phyloP scores from a whole-genome alignment of 345 rosid species.

The Euphorbia peplus region DNA sequence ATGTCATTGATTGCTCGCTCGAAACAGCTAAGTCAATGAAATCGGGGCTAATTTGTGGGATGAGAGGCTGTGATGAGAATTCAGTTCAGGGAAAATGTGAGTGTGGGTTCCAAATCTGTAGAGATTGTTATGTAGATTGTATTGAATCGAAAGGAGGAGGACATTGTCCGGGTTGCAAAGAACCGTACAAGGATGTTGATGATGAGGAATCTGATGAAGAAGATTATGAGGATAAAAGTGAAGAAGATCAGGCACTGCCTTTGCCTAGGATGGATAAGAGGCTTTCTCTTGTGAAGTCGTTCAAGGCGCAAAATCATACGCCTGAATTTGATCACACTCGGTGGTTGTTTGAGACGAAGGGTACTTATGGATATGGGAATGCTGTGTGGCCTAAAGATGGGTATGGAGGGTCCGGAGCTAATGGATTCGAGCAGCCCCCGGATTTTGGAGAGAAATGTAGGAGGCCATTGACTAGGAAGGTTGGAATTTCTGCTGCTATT shows the following conservation, averaged over 20 bases:
- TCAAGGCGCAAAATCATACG: constrained; percentile 57
- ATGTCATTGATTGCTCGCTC: constrained; percentile 51
- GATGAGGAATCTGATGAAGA: constrained; percentile 27
- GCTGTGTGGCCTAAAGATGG: constrained; percentile 85
- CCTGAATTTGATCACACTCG: constrained; percentile 70
- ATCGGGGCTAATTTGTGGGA: constrained; percentile 45
- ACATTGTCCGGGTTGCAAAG: constrained; percentile 74
- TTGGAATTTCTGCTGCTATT: constrained; percentile 58
- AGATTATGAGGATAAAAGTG: constrained; percentile 40
- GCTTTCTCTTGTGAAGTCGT: constrained; percentile 68
- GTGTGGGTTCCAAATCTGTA: constrained; percentile 65
- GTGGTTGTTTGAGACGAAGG: constrained; percentile 84
- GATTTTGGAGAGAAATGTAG: constrained; percentile 58
- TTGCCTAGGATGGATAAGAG: constrained; percentile 65
- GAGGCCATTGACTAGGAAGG: constrained; percentile 66
- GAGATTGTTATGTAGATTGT: constrained; percentile 63
- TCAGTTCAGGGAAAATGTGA: constrained; percentile 53
- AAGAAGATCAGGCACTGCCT: constrained; percentile 62
- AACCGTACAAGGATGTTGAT: constrained; percentile 49
- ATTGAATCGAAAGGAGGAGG: constrained; percentile 44
- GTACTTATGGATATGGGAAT: constrained; percentile 76
- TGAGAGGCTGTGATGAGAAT: constrained; percentile 71
- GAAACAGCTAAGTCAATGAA: constrained; percentile 38
- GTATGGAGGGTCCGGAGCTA: constrained; percentile 54
- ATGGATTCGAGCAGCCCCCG: constrained; percentile 66